phyloP scores from a whole-genome alignment of 495 filamentous ascomycete species.

The Penicillium cinerascens region DNA sequence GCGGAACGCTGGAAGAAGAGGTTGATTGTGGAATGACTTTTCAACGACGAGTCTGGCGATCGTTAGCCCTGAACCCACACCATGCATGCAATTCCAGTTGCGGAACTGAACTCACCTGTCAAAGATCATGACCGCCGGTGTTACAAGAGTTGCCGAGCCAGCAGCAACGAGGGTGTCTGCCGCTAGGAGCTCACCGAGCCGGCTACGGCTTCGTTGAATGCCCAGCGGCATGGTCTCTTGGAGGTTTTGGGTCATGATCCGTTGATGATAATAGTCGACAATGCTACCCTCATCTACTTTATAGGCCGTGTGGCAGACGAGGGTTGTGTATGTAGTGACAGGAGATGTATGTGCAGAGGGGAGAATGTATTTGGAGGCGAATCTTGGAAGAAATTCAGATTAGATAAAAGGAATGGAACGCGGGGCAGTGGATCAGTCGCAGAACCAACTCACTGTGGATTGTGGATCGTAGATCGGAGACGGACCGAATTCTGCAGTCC shows the following conservation, averaged over 20 bases:
- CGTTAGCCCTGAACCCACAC: no score
- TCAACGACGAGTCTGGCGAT: constrained; percentile 62
- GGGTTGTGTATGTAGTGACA: constrained; percentile 1
- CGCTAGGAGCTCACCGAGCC: constrained; percentile 30
- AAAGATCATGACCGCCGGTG: constrained; percentile 41
- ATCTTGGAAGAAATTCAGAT: constrained; percentile 1
- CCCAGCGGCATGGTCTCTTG: constrained; percentile 28
- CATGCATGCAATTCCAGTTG: no score
- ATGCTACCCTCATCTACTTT: neutral
- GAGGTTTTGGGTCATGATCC: constrained; percentile 22
- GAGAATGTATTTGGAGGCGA: neutral
- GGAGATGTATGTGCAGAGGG: neutral
- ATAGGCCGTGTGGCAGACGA: neutral
- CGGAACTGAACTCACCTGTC: constrained; percentile 33
- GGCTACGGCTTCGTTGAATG: constrained; percentile 27
- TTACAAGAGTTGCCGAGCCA: constrained; percentile 36
- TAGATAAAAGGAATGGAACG: constrained; percentile 20
- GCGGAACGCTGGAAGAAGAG: constrained; percentile 61
- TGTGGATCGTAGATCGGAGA: constrained; percentile 6
- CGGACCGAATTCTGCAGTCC: constrained; percentile 9
- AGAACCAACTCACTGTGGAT: constrained; percentile 25
- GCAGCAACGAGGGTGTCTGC: constrained; percentile 37
- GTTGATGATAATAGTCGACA: constrained; percentile 1
- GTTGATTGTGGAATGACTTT: constrained; percentile 74
- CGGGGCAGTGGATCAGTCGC: constrained; percentile 17